Base-by-base conservation (phyloP, 495 filamentous ascomycete species). In the Ramalina intermedia region DNA sequence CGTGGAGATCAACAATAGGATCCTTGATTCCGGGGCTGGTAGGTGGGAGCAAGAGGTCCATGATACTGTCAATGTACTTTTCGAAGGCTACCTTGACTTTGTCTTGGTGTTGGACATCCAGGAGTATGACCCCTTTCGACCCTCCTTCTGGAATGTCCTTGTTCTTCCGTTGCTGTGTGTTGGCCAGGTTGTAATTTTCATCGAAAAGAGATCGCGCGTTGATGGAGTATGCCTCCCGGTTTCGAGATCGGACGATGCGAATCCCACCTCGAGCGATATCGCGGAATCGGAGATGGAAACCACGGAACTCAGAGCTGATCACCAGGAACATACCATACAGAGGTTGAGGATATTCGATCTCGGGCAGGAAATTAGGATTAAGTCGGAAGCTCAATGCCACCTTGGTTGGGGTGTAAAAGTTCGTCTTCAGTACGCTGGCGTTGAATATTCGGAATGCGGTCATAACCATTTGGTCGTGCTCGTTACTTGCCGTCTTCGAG, bases 121-220 rank as follows among this genome's bases (percentile, higher is more conserved):
- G 77, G 27, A 98, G 80, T 48, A 98, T 90, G 43, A 98, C 91
- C 66, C 91, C 91, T 71, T 98, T 98, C 46, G 90, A 91, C 49
- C 91, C 91, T 46, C 91, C 91, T 71, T 98, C 91, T n/a, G 91
- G 91, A 38, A 98, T 98, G 59, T 98, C 91, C 70, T 98, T 98
- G 73, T 98, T 98, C 78, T 98, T 98, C 59, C 93, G 85, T 70
- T 96, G 93, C 66, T 98, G 91, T 0, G 91, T 98, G 65, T 91
- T 96, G 52, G 91, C 91, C 52, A 98, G 78, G 51, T 89, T 90
- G 66, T 98, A 98, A 66, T 98, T 98, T 67, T 98, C 91, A 54
- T 98, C 91, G 56, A 98, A 98, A 41, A 96, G 73, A 17, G 84
- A 91, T 38, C 93, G 84, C 11, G 88, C 88, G 57, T 98, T 98